phyloP scores from a whole-genome alignment of 306 rosid species.

The Rosa multiflora region DNA sequence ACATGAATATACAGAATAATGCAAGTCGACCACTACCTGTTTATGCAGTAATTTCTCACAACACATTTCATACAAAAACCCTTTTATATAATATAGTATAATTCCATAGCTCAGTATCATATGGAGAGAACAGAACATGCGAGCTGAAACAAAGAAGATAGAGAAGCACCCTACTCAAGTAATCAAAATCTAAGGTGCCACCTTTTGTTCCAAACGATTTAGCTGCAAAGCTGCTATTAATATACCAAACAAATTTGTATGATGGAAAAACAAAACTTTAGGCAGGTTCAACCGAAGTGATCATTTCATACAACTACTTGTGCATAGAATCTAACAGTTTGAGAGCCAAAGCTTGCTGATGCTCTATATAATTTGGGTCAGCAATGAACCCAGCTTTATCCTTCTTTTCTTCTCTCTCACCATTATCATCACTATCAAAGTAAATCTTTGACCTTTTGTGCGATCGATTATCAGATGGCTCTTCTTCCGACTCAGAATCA shows the following conservation, averaged over 20 bases:
- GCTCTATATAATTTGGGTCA: slow-evolving; percentile 43
- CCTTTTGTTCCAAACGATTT: not conserved
- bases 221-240: not conserved
- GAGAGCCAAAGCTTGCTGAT: slow-evolving; percentile 84
- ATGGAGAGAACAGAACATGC: not conserved
- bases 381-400: slow-evolving; percentile 21
- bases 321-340: slow-evolving; percentile 70
- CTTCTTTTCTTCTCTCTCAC: slow-evolving; percentile 38
- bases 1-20: too few species aligned
- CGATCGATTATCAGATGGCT: slow-evolving; percentile 29
- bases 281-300: not conserved
- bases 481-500: slow-evolving; percentile 54
- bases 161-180: not conserved
- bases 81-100: not conserved
- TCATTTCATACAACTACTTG: slow-evolving; percentile 19
- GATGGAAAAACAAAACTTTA: not conserved
- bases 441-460: slow-evolving; percentile 54
- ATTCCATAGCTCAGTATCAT: not conserved
- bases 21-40: too few species aligned
- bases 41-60: not conserved
- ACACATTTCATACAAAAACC: not conserved
- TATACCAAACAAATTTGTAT: not conserved
- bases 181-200: not conserved
- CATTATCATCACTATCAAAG: slow-evolving; percentile 59
- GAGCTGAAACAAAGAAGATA: not conserved